A percentile compares a stretch with the other conserved stretches of the same genome.
These are phyloP conservation scores for Didymella glomerata DNA, from an alignment of 2,329 filamentous ascomycete species.

Conservation along the genomic window DNA sequence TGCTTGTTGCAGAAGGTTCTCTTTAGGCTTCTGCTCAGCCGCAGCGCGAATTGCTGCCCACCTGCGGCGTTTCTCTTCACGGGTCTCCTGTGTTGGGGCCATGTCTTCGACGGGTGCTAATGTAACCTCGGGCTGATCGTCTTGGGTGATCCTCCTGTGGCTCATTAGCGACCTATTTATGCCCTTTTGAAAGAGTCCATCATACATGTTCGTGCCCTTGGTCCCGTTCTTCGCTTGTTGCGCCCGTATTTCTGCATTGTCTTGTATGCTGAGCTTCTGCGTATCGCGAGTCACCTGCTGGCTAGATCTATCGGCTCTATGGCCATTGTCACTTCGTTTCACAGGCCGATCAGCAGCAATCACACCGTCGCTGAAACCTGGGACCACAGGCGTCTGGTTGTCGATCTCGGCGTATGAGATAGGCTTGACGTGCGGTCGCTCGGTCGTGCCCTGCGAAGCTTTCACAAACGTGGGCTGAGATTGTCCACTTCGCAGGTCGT, in stretches of 20 bases:
- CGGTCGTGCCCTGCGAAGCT: conserved; percentile 20
- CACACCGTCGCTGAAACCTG: conserved; percentile 29
- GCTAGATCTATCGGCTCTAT: conserved; percentile 7
- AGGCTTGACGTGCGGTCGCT: conserved; percentile 31
- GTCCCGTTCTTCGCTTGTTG: conserved; percentile 1
- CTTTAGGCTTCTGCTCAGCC: conserved; percentile 63
- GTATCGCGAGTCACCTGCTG: conserved; percentile 19
- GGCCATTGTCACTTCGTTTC: conserved; percentile 14
- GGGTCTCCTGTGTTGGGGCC: conserved; percentile 41
- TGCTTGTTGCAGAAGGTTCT: conserved; percentile 73
- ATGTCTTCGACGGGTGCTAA: conserved; percentile 34
- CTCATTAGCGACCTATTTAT: conserved; percentile 17
- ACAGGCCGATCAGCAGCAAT: conserved; percentile 17
- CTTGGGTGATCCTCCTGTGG: conserved; percentile 27
- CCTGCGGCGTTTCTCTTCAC: conserved; percentile 45
- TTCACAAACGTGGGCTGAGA: conserved; percentile 20
- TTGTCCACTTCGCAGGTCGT: conserved; percentile 15
- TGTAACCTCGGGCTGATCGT: conserved; percentile 31
- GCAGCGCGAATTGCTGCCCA: conserved; percentile 46
- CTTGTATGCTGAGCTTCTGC: conserved; percentile 15
- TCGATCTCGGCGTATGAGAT: conserved; percentile 48
- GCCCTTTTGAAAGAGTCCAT: not conserved
- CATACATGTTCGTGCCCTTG: conserved; percentile 3
- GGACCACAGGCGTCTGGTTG: conserved; percentile 53
- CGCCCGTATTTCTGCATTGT: not conserved